These are phyloP conservation scores for Penicillium longicatenatum DNA, from an alignment of 495 filamentous ascomycete species.

Conservation along the genomic window DNA sequence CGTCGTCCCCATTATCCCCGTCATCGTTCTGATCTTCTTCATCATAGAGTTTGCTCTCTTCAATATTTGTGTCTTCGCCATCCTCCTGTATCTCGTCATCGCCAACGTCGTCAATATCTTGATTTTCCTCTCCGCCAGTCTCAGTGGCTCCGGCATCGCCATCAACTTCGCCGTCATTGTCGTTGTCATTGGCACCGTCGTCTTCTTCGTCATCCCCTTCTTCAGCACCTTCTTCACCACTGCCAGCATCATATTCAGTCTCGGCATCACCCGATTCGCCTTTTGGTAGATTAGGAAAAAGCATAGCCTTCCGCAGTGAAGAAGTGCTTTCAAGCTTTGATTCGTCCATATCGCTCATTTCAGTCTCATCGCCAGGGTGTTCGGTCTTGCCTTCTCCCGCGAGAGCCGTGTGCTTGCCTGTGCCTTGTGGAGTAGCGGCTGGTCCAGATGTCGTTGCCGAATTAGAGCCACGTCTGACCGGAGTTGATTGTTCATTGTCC, in stretches of 20 bases:
- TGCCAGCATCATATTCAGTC: slow-evolving; percentile 30
- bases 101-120: slow-evolving; percentile 21
- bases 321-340: slow-evolving; percentile 47
- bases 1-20: slow-evolving; percentile 13
- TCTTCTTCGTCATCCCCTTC: slow-evolving; percentile 55
- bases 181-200: slow-evolving; percentile 16
- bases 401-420: slow-evolving; percentile 6
- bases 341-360: slow-evolving; percentile 69
- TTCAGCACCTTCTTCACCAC: slow-evolving; percentile 65
- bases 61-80: slow-evolving; percentile 16
- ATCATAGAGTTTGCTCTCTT: slow-evolving; percentile 1
- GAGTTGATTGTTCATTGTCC: slow-evolving; percentile 24
- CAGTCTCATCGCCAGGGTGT: slow-evolving; percentile 74
- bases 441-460: slow-evolving; percentile 18
- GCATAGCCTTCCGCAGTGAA: slow-evolving; percentile 26
- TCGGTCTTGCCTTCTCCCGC: slow-evolving; percentile 22
- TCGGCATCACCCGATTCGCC: slow-evolving; percentile 29
- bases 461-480: slow-evolving; percentile 12
- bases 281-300: slow-evolving; percentile 42
- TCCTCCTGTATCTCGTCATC: slow-evolving; percentile 28
- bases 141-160: slow-evolving; percentile 19
- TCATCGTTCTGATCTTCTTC: slow-evolving; percentile 19
- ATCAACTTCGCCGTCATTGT: slow-evolving; percentile 18
- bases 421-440: slow-evolving; percentile 17
- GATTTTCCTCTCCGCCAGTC: slow-evolving; percentile 17